Conservation (phyloP, 768 basidiomycete species). For the Saitozyma podzolica region DNA sequence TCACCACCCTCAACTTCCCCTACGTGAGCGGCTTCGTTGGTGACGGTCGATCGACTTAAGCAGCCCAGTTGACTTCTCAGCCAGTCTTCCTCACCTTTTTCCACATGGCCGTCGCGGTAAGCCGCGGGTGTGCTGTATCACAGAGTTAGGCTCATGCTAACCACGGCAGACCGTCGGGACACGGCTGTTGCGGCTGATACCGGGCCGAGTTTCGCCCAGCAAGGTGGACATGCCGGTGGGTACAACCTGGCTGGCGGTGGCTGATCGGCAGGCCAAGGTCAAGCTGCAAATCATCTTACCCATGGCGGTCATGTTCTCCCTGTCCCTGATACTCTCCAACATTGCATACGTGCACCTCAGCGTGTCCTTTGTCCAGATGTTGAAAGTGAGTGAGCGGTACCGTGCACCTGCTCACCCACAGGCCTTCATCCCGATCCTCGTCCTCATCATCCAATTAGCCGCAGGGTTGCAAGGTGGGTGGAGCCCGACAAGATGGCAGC, state of each 20-base stretch:
- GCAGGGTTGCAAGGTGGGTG: slow-evolving; percentile 16
- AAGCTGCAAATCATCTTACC: slow-evolving; percentile 16
- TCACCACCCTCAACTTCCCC: slow-evolving; percentile 24
- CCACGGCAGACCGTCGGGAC: slow-evolving; percentile 15
- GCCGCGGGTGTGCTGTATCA: too few relatives aligned
- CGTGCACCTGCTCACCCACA: slow-evolving; percentile 6
- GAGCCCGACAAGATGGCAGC: too few relatives aligned
- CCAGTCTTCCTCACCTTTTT: slow-evolving; percentile 29
- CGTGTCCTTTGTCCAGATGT: slow-evolving; percentile 36
- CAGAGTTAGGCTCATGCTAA: too few relatives aligned
- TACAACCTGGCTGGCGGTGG: background rate
- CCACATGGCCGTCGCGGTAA: slow-evolving; percentile 23
- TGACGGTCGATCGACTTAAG: background rate
- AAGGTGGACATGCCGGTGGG: slow-evolving; percentile 12
- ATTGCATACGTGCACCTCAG: slow-evolving; percentile 33
- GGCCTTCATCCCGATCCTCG: slow-evolving; percentile 30
- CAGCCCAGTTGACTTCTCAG: background rate
- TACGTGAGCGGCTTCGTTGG: slow-evolving; percentile 13
- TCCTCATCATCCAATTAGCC: slow-evolving; percentile 18
- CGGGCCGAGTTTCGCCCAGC: slow-evolving; percentile 9
- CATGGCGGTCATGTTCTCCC: slow-evolving; percentile 26
- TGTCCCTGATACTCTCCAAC: slow-evolving; percentile 27
- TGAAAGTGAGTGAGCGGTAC: slow-evolving; percentile 22
- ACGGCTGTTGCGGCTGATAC: slow-evolving; percentile 13
- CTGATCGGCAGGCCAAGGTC: slow-evolving; percentile 10